Conservation (phyloP, 2,329 filamentous ascomycete genomes). For the Fusarium incarnatum region DNA sequence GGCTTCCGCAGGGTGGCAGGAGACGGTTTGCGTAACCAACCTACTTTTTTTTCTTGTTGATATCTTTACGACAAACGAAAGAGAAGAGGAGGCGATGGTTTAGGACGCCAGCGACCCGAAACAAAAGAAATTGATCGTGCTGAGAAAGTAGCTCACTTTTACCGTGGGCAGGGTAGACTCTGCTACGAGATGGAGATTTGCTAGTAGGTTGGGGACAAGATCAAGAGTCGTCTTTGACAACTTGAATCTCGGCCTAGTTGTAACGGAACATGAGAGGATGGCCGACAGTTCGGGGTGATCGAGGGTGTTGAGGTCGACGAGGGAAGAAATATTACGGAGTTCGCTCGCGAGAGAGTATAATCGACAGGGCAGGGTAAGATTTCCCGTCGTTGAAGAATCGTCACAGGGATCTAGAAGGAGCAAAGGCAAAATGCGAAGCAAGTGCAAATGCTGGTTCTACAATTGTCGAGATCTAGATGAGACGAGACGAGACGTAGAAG, state of each 20-base stretch:
- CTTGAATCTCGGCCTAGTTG: slow-evolving; percentile 49
- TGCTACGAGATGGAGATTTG: slow-evolving; percentile 39
- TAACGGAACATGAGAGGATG: slow-evolving; percentile 50
- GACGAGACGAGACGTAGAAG: slow-evolving; percentile 35
- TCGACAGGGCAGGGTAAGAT: slow-evolving; percentile 35
- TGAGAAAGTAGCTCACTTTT: slow-evolving; percentile 58
- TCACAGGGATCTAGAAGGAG: slow-evolving; percentile 45
- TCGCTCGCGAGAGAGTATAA: slow-evolving; percentile 38
- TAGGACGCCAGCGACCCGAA: slow-evolving; percentile 70
- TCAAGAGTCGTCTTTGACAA: slow-evolving; percentile 50
- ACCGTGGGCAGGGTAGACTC: slow-evolving; percentile 56
- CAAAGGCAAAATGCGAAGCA: slow-evolving; percentile 42
- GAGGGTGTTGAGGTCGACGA: slow-evolving; percentile 34
- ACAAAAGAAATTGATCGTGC: slow-evolving; percentile 56
- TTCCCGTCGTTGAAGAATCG: slow-evolving; percentile 43
- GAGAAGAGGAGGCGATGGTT: slow-evolving; percentile 52
- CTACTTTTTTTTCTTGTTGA: slow-evolving; percentile 44
- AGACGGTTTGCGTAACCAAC: slow-evolving; percentile 25
- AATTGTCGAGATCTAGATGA: slow-evolving; percentile 46
- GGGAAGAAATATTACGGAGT: slow-evolving; percentile 46
- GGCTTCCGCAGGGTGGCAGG: slow-evolving; percentile 7
- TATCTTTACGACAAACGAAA: slow-evolving; percentile 44
- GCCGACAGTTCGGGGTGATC: slow-evolving; percentile 37
- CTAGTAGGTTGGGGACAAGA: slow-evolving; percentile 39
- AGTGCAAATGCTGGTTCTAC: slow-evolving; percentile 46